Conservation (phyloP, 1,284 basidiomycete genomes). For the Puccinia triticina region DNA sequence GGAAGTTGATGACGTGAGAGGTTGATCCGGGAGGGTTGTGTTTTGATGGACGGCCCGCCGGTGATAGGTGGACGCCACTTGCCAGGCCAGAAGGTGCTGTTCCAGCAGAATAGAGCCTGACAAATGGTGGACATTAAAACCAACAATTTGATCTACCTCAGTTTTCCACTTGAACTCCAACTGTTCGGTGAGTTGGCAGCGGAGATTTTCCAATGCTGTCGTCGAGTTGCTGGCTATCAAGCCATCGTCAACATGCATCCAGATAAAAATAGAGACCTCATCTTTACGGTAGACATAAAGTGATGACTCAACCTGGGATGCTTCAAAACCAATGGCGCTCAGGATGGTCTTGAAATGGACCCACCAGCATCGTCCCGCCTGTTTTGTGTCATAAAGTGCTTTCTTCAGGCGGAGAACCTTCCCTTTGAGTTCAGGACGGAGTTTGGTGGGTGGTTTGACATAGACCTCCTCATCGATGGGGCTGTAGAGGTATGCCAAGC, state of each 20-base stretch:
- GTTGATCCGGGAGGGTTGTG: neutral
- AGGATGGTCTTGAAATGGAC: neutral
- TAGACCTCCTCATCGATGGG: slow-evolving; percentile 34
- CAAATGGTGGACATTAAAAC: neutral
- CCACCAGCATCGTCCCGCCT: slow-evolving; percentile 40
- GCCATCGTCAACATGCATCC: slow-evolving; percentile 36
- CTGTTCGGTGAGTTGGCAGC: neutral
- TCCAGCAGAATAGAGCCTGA: neutral
- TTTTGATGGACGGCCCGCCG: neutral
- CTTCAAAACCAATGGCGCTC: neutral
- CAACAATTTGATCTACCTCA: slow-evolving; percentile 3
- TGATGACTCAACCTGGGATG: neutral
- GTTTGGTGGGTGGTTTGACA: neutral
- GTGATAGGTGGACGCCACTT: neutral
- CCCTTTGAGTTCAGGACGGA: neutral
- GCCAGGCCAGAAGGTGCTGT: neutral
- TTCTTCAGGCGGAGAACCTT: slow-evolving; percentile 10
- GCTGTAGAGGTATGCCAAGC: slow-evolving; percentile 29
- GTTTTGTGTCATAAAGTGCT: slow-evolving; percentile 29
- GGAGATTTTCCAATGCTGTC: neutral
- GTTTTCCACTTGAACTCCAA: slow-evolving; percentile 6
- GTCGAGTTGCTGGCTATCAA: neutral
- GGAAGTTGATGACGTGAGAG: neutral
- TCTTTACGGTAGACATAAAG: neutral
- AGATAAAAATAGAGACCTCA: neutral